These are phyloP conservation scores for Agapanthus africanus DNA, from an alignment of 106 monocot species.

Conservation along the genomic window DNA sequence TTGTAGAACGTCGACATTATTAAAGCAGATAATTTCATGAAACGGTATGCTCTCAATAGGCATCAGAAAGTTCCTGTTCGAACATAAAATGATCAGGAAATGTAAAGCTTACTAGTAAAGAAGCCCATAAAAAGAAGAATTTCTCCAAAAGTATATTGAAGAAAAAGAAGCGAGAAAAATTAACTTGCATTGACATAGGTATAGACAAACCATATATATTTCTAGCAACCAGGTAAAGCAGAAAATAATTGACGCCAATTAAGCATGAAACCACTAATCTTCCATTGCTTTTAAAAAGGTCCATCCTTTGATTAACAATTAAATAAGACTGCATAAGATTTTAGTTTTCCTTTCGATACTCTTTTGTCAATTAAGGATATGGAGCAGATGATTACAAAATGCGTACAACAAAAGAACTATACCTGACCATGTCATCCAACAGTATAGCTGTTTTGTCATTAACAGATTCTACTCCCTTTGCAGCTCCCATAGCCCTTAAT, in stretches of 20 bases:
- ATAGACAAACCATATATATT: too few species aligned
- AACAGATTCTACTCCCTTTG: constrained; percentile 19
- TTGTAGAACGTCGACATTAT: constrained; percentile 56
- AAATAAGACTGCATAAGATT: not conserved
- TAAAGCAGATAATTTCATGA: constrained; percentile 89
- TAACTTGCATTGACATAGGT: too few species aligned
- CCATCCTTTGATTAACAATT: not conserved
- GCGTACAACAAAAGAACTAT: constrained; percentile 3
- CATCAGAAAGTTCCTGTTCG: constrained; percentile 63
- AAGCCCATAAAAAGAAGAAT: not conserved
- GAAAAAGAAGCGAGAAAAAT: too few species aligned
- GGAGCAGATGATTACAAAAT: not conserved
- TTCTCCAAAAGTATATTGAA: not conserved
- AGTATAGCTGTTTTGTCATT: constrained; percentile 58
- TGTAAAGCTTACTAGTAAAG: not conserved
- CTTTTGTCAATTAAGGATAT: not conserved
- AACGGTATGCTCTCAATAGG: constrained; percentile 63
- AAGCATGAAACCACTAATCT: not conserved
- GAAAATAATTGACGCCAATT: not conserved
- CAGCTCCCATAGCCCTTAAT: constrained; percentile 3
- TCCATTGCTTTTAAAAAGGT: not conserved
- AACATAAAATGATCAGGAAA: constrained; percentile 11
- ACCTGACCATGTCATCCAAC: constrained; percentile 53
- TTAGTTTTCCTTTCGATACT: not conserved
- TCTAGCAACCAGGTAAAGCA: not conserved